Evolutionary conservation across 306 rosid genomes (phyloP).

Genomic region (Leucaena leucocephala): DNA sequence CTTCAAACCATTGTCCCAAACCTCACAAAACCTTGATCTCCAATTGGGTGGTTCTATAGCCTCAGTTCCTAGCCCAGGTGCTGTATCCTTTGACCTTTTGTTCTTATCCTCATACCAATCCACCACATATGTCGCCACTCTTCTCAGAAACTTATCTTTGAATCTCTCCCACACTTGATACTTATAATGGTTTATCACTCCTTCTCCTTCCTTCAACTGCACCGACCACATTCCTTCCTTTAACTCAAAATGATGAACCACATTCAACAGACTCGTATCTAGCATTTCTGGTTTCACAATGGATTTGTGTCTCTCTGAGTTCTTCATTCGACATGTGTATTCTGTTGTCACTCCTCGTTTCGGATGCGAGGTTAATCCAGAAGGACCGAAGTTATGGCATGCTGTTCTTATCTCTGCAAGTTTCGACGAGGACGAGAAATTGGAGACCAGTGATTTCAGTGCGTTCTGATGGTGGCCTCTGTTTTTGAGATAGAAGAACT

Average conservation of each 20-base stretch:
- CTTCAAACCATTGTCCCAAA: conserved; percentile 84
- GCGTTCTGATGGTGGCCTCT: conserved; percentile 39
- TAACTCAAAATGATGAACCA: conserved; percentile 85
- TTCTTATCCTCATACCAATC: conserved; percentile 94
- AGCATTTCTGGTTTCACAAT: conserved; percentile 76
- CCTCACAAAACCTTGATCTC: conserved; percentile 83
- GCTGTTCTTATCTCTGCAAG: conserved; percentile 81
- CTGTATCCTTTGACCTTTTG: conserved; percentile 90
- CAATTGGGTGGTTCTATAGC: conserved; percentile 86
- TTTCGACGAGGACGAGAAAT: conserved; percentile 51
- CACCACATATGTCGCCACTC: conserved; percentile 94
- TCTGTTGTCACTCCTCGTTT: conserved; percentile 69
- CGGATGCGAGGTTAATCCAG: conserved; percentile 72
- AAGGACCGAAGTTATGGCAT: conserved; percentile 93
- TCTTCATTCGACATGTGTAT: conserved; percentile 86
- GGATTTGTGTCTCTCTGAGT: conserved; percentile 82
- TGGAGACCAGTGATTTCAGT: conserved; percentile 57
- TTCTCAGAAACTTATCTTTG: conserved; percentile 77
- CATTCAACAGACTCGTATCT: conserved; percentile 72
- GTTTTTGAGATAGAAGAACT: conserved; percentile 83
- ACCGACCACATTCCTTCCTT: conserved; percentile 52
- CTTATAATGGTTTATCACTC: conserved; percentile 83
- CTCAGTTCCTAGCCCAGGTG: conserved; percentile 91
- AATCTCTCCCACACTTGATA: conserved; percentile 95
- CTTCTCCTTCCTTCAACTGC: conserved; percentile 57